These are phyloP conservation scores for Candida taoyuanica DNA, from an alignment of 805 yeast species.

Conservation along the genomic window DNA sequence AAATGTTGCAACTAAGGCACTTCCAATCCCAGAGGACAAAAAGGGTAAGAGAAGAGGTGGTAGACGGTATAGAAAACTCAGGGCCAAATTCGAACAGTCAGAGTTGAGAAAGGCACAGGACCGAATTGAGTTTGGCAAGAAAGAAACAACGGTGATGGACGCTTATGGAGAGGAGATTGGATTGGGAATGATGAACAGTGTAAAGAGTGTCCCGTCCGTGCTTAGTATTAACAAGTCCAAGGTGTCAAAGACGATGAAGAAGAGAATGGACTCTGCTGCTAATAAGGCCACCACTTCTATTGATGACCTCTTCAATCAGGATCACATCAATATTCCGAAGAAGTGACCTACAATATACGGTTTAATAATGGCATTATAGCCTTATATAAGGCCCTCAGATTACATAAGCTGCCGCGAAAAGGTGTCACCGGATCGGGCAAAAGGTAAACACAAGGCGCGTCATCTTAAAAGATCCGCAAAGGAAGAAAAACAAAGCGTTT, in stretches of 20 bases:
- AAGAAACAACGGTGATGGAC: slow-evolving; percentile 58
- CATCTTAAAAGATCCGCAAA: neutral
- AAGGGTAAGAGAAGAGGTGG: slow-evolving; percentile 88
- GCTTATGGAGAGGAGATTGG: slow-evolving; percentile 80
- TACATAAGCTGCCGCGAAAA: neutral
- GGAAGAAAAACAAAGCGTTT: neutral
- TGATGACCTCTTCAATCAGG: slow-evolving; percentile 20
- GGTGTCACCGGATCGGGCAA: slow-evolving; percentile 16
- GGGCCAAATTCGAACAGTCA: slow-evolving; percentile 75
- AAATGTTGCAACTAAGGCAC: slow-evolving; percentile 50
- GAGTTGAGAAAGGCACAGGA: slow-evolving; percentile 82
- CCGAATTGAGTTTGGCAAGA: slow-evolving; percentile 75
- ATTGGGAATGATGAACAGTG: slow-evolving; percentile 54
- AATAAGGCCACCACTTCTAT: slow-evolving; percentile 5
- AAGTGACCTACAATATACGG: no score
- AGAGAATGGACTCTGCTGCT: no score
- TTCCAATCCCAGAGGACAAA: slow-evolving; percentile 66
- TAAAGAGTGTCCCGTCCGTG: neutral
- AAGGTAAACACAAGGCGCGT: slow-evolving; percentile 21
- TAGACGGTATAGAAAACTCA: slow-evolving; percentile 67
- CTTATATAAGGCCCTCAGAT: no score
- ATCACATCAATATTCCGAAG: slow-evolving; percentile 18
- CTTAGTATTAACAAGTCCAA: slow-evolving; percentile 50
- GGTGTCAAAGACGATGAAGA: slow-evolving; percentile 56
- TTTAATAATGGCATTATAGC: no score